Evolutionary conservation across 345 rosid species (phyloP).

Genomic region (Sisymbrium irio): DNA sequence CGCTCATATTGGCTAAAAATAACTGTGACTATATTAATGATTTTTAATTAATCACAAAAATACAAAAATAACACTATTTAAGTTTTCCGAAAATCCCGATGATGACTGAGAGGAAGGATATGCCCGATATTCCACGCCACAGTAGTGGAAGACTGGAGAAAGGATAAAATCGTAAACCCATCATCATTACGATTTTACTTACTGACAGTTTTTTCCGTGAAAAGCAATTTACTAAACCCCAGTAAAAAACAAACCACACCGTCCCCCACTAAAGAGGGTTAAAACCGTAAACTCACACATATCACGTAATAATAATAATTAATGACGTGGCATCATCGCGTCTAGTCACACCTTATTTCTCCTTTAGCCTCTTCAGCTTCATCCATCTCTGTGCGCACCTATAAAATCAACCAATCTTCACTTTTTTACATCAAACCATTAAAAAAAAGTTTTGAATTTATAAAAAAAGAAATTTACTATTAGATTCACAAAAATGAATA

Average conservation of each 20-base stretch:
- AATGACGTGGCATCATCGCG: slow-evolving; percentile 24
- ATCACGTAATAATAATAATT: slow-evolving; percentile 10
- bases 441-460: not conserved
- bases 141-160: not conserved
- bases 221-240: not conserved
- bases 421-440: not conserved
- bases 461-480: not conserved
- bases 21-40: not conserved
- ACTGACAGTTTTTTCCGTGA: slow-evolving; percentile 11
- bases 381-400: not conserved
- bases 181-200: slow-evolving; percentile 7
- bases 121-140: slow-evolving; percentile 34
- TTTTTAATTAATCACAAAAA: not conserved
- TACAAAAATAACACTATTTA: not conserved
- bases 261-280: slow-evolving; percentile 17
- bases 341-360: slow-evolving; percentile 27
- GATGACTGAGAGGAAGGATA: slow-evolving; percentile 6
- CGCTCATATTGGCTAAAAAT: not conserved
- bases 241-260: not conserved
- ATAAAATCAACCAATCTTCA: slow-evolving; percentile 16
- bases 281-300: not conserved
- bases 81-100: slow-evolving; percentile 1
- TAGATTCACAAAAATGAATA: slow-evolving; percentile 32
- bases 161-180: slow-evolving; percentile 6
- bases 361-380: slow-evolving; percentile 28